phyloP scores from a whole-genome alignment of 78 protist genomes.

The Cyanophora paradoxa region DNA sequence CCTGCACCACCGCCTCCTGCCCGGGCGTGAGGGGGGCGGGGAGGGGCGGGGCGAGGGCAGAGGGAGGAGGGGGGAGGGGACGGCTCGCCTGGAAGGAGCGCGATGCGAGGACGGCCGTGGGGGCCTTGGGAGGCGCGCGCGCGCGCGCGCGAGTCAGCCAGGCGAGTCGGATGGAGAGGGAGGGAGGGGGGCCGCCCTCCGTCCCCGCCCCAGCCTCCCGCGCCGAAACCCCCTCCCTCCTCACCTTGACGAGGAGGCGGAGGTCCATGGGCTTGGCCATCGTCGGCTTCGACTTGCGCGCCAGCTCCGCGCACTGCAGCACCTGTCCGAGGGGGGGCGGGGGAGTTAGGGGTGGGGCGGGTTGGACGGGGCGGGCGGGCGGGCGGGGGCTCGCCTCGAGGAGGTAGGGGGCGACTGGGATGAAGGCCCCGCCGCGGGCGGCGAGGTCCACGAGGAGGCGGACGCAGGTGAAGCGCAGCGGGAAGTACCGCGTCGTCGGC shows the following conservation, averaged over 20 bases:
- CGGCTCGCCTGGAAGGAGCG: slow-evolving; percentile 9
- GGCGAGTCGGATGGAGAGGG: neutral
- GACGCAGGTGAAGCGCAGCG: slow-evolving; percentile 58
- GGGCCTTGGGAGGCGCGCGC: too few relatives aligned
- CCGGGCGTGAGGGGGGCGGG: neutral
- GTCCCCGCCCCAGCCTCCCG: neutral
- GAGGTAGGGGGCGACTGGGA: slow-evolving; percentile 39
- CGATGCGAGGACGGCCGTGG: slow-evolving; percentile 1
- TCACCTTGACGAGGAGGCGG: slow-evolving; percentile 17
- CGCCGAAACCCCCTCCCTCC: neutral
- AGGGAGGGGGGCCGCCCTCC: neutral
- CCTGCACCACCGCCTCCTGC: too few relatives aligned
- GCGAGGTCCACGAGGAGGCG: slow-evolving; percentile 37
- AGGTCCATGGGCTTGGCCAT: slow-evolving; percentile 22
- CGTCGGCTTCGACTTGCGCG: neutral
- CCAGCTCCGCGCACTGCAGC: neutral
- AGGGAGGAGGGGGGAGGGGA: neutral
- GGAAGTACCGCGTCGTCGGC: slow-evolving; percentile 44
- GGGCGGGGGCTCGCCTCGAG: slow-evolving; percentile 17
- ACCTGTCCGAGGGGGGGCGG: neutral
- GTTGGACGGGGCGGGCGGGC: neutral
- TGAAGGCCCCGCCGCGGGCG: slow-evolving; percentile 17
- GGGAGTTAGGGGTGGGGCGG: neutral
- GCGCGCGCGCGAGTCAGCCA: too few relatives aligned
- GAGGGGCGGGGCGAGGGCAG: neutral